These are phyloP conservation scores for Mucor velutinosus DNA, from an alignment of 371 early-diverging fungal genomes.

Conservation along the genomic window DNA sequence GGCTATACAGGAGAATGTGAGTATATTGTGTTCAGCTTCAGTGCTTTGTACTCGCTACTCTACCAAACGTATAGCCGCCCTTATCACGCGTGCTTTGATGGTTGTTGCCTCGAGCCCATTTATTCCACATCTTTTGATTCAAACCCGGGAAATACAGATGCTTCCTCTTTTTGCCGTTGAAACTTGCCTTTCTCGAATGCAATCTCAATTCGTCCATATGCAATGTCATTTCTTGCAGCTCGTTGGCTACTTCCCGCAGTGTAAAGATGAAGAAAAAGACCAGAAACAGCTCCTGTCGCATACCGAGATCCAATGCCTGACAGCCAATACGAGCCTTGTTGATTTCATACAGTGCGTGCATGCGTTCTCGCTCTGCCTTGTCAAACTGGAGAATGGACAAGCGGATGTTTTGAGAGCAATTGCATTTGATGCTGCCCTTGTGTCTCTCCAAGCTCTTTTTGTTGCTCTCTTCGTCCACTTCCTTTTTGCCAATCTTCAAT, in stretches of 20 bases:
- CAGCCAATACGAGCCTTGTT: conserved; percentile 38
- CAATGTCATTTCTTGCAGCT: conserved; percentile 48
- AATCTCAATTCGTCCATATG: conserved; percentile 43
- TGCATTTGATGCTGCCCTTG: conserved; percentile 22
- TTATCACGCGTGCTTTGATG: conserved; percentile 49
- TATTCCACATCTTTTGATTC: conserved; percentile 57
- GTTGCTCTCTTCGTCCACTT: not conserved
- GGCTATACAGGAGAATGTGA: conserved; percentile 13
- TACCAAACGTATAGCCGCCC: conserved; percentile 44
- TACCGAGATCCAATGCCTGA: conserved; percentile 51
- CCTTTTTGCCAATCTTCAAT: conserved; percentile 23
- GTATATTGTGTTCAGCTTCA: not conserved
- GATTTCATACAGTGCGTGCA: conserved; percentile 43
- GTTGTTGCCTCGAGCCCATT: conserved; percentile 50
- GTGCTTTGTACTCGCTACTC: not conserved
- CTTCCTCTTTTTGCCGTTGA: conserved; percentile 36
- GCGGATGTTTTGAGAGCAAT: conserved; percentile 35
- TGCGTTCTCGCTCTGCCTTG: conserved; percentile 45
- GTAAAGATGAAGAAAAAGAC: conserved; percentile 69
- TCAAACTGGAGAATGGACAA: conserved; percentile 45
- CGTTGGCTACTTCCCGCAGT: conserved; percentile 61
- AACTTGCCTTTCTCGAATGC: conserved; percentile 26
- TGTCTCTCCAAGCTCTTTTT: conserved; percentile 18
- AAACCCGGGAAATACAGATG: conserved; percentile 60
- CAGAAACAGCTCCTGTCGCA: conserved; percentile 62